A percentile compares a stretch with the other conserved stretches of the same genome.
phyloP scores from a whole-genome alignment of 441 rosid species.

The Syzygium syzygioides region DNA sequence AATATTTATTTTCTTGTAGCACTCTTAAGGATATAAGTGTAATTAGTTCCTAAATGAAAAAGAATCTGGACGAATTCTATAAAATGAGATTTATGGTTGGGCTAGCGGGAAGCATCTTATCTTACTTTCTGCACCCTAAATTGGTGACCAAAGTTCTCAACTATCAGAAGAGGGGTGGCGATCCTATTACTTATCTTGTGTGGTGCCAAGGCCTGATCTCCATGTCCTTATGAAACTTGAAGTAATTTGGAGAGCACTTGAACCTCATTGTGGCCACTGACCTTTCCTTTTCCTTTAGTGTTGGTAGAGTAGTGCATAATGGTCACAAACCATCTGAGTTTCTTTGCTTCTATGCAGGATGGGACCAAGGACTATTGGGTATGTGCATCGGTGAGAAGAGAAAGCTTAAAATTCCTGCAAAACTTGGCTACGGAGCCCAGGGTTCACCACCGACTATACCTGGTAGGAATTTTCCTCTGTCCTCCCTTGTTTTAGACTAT shows the following conservation, averaged over 20 bases:
- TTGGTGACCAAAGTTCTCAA: not conserved
- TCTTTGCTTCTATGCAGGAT: slow-evolving; percentile 39
- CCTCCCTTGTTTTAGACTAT: not conserved
- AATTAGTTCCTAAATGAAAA: not conserved
- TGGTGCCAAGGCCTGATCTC: not conserved
- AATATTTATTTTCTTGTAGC: not conserved
- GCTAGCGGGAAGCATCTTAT: not conserved
- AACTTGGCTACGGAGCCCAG: slow-evolving; percentile 76
- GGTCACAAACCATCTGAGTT: not conserved
- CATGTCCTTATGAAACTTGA: not conserved
- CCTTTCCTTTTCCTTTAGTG: not conserved
- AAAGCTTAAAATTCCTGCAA: slow-evolving; percentile 84
- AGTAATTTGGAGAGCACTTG: not conserved
- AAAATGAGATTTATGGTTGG: not conserved
- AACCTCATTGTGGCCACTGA: not conserved
- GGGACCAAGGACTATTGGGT: slow-evolving; percentile 93
- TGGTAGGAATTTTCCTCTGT: slow-evolving; percentile 28
- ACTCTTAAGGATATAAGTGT: not conserved
- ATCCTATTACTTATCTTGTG: not conserved
- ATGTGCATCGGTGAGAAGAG: slow-evolving; percentile 89
- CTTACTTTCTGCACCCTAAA: not conserved
- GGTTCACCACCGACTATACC: slow-evolving; percentile 95
- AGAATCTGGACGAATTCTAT: not conserved
- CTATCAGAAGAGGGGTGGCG: not conserved
- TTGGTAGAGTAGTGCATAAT: not conserved